A percentile compares a stretch with the other conserved stretches of the same genome.
Conservation (phyloP, 768 basidiomycete genomes). For the Boletus speciosus region DNA sequence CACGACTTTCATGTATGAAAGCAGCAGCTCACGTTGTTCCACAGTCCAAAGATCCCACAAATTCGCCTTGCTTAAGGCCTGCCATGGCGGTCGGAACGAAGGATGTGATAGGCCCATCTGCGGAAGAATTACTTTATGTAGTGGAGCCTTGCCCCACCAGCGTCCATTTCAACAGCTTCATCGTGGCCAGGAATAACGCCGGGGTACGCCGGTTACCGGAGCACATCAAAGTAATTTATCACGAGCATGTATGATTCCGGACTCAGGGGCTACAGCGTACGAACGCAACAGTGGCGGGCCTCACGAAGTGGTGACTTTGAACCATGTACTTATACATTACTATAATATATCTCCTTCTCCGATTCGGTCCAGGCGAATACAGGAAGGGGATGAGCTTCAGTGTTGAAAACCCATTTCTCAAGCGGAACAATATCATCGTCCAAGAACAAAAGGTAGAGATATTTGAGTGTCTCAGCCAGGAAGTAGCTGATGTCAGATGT, state of each 20-base stretch:
- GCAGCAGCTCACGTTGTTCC: conserved; percentile 77
- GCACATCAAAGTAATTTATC: no score
- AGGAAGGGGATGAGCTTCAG: conserved; percentile 76
- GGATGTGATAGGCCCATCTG: neutral
- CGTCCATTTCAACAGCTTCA: neutral
- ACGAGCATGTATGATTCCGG: no score
- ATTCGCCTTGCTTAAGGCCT: conserved; percentile 61
- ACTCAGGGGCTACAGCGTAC: neutral
- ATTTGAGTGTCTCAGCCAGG: conserved; percentile 64
- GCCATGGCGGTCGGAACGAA: conserved; percentile 25
- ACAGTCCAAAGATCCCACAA: conserved; percentile 91
- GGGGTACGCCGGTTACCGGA: neutral
- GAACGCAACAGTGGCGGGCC: neutral
- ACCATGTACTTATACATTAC: neutral
- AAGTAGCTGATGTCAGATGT: conserved; percentile 39
- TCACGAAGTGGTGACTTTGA: neutral
- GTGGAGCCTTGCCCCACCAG: neutral
- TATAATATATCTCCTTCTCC: conserved; percentile 42
- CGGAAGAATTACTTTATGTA: conserved; percentile 12
- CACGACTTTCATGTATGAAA: neutral
- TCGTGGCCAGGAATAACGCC: neutral
- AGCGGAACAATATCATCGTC: conserved; percentile 58
- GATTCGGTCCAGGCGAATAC: conserved; percentile 59
- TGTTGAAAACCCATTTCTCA: conserved; percentile 60
- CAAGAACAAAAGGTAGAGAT: conserved; percentile 67